Conservation (phyloP, 768 basidiomycete genomes). For the Infundibulicybe gibba region DNA sequence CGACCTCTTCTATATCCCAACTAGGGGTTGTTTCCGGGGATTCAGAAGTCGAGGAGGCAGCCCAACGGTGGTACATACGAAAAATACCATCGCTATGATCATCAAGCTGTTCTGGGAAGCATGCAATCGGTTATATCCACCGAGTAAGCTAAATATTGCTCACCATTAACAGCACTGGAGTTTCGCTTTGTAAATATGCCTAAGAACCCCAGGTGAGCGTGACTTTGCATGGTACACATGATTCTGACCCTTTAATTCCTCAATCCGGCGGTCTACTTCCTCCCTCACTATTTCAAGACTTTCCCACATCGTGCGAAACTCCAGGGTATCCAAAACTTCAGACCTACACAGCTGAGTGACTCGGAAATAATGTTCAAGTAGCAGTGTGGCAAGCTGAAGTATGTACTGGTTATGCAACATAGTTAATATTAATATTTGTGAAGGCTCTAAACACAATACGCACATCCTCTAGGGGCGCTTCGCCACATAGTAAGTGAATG, state of each 20-base stretch:
- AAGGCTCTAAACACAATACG: not conserved
- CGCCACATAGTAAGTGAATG: slow-evolving; percentile 7
- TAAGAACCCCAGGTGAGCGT: too few relatives aligned
- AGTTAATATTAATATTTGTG: not conserved
- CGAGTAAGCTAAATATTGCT: too few relatives aligned
- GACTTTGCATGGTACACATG: too few relatives aligned
- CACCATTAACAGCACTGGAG: too few relatives aligned
- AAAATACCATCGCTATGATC: too few relatives aligned
- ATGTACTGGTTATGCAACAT: slow-evolving; percentile 7
- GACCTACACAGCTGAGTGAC: slow-evolving; percentile 5
- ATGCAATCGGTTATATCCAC: too few relatives aligned
- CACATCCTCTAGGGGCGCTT: slow-evolving; percentile 9
- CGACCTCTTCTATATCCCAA: too few relatives aligned
- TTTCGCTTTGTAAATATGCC: too few relatives aligned
- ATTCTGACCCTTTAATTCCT: slow-evolving; percentile 6
- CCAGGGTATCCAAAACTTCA: slow-evolving; percentile 8
- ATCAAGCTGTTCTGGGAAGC: too few relatives aligned
- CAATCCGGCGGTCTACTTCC: not conserved
- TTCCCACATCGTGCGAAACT: slow-evolving; percentile 3
- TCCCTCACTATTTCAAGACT: slow-evolving; percentile 1
- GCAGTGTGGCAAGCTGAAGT: slow-evolving; percentile 8
- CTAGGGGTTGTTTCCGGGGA: too few relatives aligned
- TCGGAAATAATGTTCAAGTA: slow-evolving; percentile 11
- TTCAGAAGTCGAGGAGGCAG: too few relatives aligned
- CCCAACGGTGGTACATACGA: too few relatives aligned